phyloP scores from a whole-genome alignment of 176 grass and related monocot species.

The Elaeis guineensis region DNA sequence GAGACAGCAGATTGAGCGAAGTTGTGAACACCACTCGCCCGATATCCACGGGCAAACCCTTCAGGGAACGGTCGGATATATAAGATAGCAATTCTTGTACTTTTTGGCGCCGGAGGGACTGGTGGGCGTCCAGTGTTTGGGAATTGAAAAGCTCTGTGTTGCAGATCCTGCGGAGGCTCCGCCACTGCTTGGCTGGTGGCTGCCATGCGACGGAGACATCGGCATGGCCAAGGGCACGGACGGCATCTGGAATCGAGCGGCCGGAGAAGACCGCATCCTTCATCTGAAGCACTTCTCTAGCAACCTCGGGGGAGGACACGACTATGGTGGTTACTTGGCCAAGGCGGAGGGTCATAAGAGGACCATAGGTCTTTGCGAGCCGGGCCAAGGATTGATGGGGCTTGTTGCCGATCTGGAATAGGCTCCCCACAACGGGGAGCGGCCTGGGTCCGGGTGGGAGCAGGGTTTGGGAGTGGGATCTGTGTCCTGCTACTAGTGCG shows the following conservation, averaged over 20 bases:
- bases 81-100: slow-evolving; percentile 5
- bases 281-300: slow-evolving; percentile 12
- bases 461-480: no score
- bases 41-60: neutral
- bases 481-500: no score
- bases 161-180: slow-evolving; percentile 1
- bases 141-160: neutral
- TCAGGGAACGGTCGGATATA: neutral
- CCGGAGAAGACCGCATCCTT: neutral
- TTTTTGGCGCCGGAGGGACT: slow-evolving; percentile 4
- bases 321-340: slow-evolving; percentile 1
- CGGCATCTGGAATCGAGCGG: neutral
- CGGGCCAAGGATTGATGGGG: slow-evolving; percentile 5
- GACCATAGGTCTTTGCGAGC: slow-evolving; percentile 13
- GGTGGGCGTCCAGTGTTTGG: slow-evolving; percentile 1
- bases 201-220: slow-evolving; percentile 7
- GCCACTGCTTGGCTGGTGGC: neutral
- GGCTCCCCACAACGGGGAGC: slow-evolving; percentile 13
- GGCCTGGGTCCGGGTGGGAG: slow-evolving; percentile 15
- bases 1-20: slow-evolving; percentile 10
- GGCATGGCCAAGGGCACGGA: slow-evolving; percentile 3
- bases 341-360: slow-evolving; percentile 11
- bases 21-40: neutral
- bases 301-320: slow-evolving; percentile 2
- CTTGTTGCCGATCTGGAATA: slow-evolving; percentile 7